Base-by-base conservation (phyloP, 2,329 filamentous ascomycete genomes). In the Apiospora aurea region DNA sequence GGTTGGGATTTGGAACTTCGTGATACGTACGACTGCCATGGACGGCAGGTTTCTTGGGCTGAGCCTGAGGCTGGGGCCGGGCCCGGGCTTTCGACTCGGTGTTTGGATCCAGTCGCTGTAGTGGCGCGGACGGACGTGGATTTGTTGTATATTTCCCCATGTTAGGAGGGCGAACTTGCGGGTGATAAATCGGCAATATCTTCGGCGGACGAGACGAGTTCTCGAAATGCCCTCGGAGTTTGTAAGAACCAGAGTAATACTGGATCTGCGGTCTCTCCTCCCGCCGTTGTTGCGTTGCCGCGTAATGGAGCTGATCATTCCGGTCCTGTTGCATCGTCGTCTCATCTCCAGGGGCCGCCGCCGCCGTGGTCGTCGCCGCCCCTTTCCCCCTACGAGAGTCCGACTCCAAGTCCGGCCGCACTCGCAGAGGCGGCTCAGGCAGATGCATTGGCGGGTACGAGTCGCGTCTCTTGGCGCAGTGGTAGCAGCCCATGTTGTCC, bases 221-320 rank as follows among this genome's bases (percentile, higher is more conserved):
- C 18, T 64, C 57, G n/a, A 64, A 64, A 7, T 49, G 46, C 46
- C 57, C 57, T 24, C 57, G 57, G 8, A 18, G 57, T 11, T 41
- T 64, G 34, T 64, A n/a, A 21, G 57, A 41, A 14, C 57, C 34
- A 34, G 57, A 41, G 38, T 41, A 64, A n/a, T 64, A 64, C 57
- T 64, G 57, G 4, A 64, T 64, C 34, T 64, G 57, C 21, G 57
- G 57, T n/a, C 57, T n/a, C 21, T 64, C 57, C 34, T 64, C 29
- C 7, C 21, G 26, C 26, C 29, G 53, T 6, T 18, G 29, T 13
- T 18, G 18, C 34, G 34, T 18, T 64, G 21, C 18, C n/a, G 10
- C 11, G 10, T 64, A 8, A 34, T 34, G 16, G 4, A 29, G 49
- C 4, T 61, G 6, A 2, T 61, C 29, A 13, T 43, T 8, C 6